Conservation (phyloP, 2,329 filamentous ascomycete species). For the Nigrograna mackinnonii region DNA sequence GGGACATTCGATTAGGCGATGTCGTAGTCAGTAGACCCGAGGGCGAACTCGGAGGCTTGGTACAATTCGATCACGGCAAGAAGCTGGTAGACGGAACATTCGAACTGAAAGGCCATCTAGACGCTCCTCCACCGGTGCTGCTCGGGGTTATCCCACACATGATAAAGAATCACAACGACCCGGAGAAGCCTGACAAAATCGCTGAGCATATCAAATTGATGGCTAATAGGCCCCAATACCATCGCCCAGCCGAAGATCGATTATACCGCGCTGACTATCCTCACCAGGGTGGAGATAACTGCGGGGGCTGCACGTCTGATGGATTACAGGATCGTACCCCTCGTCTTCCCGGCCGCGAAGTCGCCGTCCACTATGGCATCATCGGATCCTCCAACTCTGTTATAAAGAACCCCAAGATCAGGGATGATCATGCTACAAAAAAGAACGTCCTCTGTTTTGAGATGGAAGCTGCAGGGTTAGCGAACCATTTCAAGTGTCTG, state of each 20-base stretch:
- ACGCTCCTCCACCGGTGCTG: neutral
- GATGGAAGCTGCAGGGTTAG: too few relatives aligned
- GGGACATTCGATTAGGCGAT: conserved; percentile 27
- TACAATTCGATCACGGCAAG: neutral
- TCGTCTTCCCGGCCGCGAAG: too few relatives aligned
- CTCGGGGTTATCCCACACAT: neutral
- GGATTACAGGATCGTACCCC: too few relatives aligned
- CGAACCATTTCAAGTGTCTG: too few relatives aligned
- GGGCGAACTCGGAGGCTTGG: neutral
- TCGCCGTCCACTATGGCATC: too few relatives aligned
- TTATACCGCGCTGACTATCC: neutral
- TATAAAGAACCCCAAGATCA: too few relatives aligned
- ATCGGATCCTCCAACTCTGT: too few relatives aligned
- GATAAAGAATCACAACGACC: conserved; percentile 5
- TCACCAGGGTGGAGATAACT: neutral
- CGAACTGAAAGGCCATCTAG: neutral
- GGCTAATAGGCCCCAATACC: neutral
- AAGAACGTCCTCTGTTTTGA: too few relatives aligned
- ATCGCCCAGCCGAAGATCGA: neutral
- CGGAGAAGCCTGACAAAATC: neutral
- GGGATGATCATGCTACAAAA: too few relatives aligned
- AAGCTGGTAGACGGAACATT: neutral
- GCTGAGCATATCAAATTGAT: neutral
- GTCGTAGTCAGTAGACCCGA: conserved; percentile 18
- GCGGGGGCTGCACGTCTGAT: too few relatives aligned